phyloP scores from a whole-genome alignment of 202 grass and related monocot species.

The Cymbopogon flexuosus region DNA sequence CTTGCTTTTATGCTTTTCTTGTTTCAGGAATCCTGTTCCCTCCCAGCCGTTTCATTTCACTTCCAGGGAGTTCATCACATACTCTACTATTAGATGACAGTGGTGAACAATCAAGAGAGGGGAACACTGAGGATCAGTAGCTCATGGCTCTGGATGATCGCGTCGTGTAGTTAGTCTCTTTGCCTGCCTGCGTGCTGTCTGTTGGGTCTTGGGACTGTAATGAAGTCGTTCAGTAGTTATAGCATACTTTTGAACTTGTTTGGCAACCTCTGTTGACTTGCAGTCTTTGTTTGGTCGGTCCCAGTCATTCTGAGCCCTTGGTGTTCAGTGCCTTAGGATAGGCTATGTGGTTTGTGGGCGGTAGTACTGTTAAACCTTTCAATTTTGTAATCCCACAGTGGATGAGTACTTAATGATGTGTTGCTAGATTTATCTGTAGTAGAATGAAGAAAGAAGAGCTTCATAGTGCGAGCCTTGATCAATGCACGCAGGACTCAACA shows the following conservation, averaged over 20 bases:
- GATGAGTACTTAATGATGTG: not conserved
- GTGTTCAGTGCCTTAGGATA: not conserved
- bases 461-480: not conserved
- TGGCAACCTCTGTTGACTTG: not conserved
- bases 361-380: not conserved
- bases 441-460: conserved; percentile 5
- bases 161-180: not conserved
- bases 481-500: not conserved
- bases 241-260: not conserved
- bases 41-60: conserved; percentile 83
- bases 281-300: not conserved
- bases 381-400: not conserved
- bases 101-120: not conserved
- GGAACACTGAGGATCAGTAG: not conserved
- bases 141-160: not conserved
- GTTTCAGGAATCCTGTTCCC: conserved; percentile 77
- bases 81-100: conserved; percentile 59
- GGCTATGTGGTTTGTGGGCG: not conserved
- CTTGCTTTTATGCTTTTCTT: not conserved
- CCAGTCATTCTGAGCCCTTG: not conserved
- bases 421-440: not conserved
- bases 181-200: not conserved
- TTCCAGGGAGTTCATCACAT: conserved; percentile 75
- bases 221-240: not conserved
- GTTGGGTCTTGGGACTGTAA: not conserved